A percentile compares a stretch with the other conserved stretches of the same genome.
Conservation (phyloP, 1,284 basidiomycete species). For the Tremellales sp. region DNA sequence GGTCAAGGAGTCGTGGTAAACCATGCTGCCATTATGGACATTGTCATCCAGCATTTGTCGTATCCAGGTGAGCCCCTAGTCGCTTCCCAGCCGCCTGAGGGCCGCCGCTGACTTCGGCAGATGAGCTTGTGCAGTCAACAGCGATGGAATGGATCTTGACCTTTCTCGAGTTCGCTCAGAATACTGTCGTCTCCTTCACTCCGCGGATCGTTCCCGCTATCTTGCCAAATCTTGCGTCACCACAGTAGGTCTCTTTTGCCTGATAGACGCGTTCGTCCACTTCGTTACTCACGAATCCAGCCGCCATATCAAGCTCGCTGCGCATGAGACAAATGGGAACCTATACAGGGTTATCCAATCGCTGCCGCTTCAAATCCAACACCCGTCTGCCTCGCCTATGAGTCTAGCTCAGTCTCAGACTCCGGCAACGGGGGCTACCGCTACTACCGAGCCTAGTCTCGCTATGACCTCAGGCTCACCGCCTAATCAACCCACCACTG, state of each 20-base stretch:
- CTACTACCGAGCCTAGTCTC: conserved; percentile 11
- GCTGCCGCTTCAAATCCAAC: conserved; percentile 62
- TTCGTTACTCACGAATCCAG: no score
- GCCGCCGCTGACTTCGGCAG: conserved; percentile 48
- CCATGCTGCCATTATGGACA: conserved; percentile 88
- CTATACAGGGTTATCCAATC: conserved; percentile 81
- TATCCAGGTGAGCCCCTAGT: conserved; percentile 68
- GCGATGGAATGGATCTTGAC: conserved; percentile 89
- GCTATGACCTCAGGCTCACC: conserved; percentile 7
- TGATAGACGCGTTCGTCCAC: conserved; percentile 1
- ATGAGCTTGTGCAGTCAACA: conserved; percentile 84
- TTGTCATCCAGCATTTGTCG: conserved; percentile 83
- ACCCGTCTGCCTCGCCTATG: conserved; percentile 38
- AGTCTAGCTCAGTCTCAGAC: background rate
- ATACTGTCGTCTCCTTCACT: conserved; percentile 91
- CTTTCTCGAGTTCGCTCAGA: conserved; percentile 80
- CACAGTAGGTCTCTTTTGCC: conserved; percentile 23
- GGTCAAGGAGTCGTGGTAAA: conserved; percentile 91
- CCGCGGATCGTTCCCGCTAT: conserved; percentile 88
- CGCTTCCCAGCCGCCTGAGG: background rate
- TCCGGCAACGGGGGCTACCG: conserved; percentile 6
- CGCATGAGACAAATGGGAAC: conserved; percentile 78
- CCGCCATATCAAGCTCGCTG: conserved; percentile 80
- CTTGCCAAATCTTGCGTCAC: conserved; percentile 81
- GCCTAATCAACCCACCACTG: no score